Conservation (phyloP, 345 rosid species). For the Rhodomyrtus tomentosa region DNA sequence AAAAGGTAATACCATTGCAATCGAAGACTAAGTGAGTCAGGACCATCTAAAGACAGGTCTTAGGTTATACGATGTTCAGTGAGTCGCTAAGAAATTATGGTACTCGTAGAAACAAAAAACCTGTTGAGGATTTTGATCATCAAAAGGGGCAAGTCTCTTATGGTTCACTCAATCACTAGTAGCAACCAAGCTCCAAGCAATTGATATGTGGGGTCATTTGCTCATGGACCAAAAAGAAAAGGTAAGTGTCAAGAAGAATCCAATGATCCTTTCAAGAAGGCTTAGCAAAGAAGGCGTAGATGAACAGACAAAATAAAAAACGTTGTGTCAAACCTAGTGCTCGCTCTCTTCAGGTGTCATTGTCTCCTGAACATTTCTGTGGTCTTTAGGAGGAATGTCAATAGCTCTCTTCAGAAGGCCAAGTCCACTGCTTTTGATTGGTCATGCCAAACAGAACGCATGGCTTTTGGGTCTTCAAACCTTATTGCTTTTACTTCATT, state of each 20-base stretch:
- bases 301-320: not conserved
- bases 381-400: not conserved
- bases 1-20: fast-evolving
- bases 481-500: not conserved
- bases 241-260: not conserved
- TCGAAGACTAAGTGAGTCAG: fast-evolving
- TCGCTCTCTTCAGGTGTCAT: not conserved
- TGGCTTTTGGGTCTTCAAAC: not conserved
- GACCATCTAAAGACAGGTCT: not conserved
- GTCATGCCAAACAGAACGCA: not conserved
- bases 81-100: not conserved
- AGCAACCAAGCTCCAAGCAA: no score
- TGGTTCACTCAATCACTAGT: not conserved
- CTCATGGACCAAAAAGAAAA: not conserved
- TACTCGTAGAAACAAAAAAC: not conserved
- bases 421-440: not conserved
- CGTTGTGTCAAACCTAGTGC: not conserved
- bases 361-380: not conserved
- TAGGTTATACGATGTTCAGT: fast-evolving
- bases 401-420: not conserved
- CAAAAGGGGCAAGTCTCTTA: not conserved
- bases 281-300: not conserved
- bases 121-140: not conserved
- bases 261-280: not conserved
- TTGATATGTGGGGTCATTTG: not conserved